Conservation (phyloP, 2,329 filamentous ascomycete genomes). For the Apiospora koreana region DNA sequence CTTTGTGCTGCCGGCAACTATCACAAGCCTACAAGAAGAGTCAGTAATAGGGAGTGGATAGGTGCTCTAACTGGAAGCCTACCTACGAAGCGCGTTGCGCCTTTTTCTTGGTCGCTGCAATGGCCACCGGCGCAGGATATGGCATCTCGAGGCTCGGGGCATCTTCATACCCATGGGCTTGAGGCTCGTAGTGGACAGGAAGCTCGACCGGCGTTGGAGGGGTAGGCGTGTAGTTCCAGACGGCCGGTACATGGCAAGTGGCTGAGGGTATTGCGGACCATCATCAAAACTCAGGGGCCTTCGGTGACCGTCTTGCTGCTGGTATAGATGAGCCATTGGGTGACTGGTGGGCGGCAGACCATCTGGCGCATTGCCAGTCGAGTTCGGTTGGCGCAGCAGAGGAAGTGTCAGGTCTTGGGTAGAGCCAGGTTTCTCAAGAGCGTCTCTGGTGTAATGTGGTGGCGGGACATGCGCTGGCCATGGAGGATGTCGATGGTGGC, state of each 20-base stretch:
- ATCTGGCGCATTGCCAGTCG: constrained; percentile 45
- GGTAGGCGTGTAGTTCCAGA: constrained; percentile 24
- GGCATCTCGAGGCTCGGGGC: constrained; percentile 35
- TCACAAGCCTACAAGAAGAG: constrained; percentile 74
- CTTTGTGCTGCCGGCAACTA: constrained; percentile 82
- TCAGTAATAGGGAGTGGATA: constrained; percentile 9
- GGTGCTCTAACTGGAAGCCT: constrained; percentile 28
- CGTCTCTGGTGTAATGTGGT: constrained; percentile 51
- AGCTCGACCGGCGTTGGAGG: constrained; percentile 31
- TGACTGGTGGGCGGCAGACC: constrained; percentile 37
- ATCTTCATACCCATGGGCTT: constrained; percentile 40
- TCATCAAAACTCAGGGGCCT: constrained; percentile 57
- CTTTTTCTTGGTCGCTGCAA: constrained; percentile 59
- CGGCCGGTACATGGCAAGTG: constrained; percentile 36
- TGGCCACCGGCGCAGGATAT: constrained; percentile 33
- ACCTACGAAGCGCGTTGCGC: constrained; percentile 67
- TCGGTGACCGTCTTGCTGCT: constrained; percentile 48
- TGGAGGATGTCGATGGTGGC: constrained; percentile 49
- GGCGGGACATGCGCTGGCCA: constrained; percentile 42
- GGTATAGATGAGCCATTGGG: constrained; percentile 34
- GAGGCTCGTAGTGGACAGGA: constrained; percentile 30
- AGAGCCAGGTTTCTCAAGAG: constrained; percentile 58
- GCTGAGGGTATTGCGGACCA: constrained; percentile 45
- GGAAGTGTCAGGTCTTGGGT: constrained; percentile 43
- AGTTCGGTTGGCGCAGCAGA: constrained; percentile 52